Conservation (phyloP, 2,329 filamentous ascomycete species). For the Teratosphaeria pseudoeucalypti region DNA sequence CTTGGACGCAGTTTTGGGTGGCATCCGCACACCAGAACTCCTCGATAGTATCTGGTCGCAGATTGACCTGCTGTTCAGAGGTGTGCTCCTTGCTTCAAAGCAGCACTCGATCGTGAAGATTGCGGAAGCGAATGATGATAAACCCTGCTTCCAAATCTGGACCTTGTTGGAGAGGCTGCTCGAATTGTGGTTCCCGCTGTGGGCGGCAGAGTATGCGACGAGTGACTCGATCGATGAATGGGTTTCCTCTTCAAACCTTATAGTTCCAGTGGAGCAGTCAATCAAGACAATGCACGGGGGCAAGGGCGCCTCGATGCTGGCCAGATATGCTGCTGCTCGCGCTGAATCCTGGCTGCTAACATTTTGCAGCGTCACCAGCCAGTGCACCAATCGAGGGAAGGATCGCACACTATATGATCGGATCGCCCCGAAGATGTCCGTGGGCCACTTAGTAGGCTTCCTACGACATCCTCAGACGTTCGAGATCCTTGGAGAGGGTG, state of each 20-base stretch:
- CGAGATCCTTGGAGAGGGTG: neutral
- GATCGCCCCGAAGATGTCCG: neutral
- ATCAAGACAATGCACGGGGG: neutral
- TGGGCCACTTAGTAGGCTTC: neutral
- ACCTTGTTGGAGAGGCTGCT: constrained; percentile 7
- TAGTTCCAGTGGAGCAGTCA: neutral
- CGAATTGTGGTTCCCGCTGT: constrained; percentile 13
- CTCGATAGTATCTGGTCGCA: neutral
- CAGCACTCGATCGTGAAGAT: neutral
- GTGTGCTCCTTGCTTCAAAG: neutral
- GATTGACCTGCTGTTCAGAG: neutral
- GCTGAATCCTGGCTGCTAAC: neutral
- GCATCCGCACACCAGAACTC: neutral
- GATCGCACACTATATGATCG: neutral
- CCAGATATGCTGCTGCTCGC: neutral
- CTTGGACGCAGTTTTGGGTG: neutral
- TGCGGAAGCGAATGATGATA: neutral
- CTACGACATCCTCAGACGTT: neutral
- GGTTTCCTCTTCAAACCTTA: neutral
- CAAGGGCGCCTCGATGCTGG: neutral
- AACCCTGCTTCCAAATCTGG: constrained; percentile 8
- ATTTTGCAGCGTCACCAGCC: constrained; percentile 20
- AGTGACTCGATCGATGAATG: neutral
- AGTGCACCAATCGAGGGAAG: neutral
- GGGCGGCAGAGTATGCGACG: constrained; percentile 3